phyloP scores from a whole-genome alignment of 2,329 filamentous ascomycete species.

The Epichloe baconii region DNA sequence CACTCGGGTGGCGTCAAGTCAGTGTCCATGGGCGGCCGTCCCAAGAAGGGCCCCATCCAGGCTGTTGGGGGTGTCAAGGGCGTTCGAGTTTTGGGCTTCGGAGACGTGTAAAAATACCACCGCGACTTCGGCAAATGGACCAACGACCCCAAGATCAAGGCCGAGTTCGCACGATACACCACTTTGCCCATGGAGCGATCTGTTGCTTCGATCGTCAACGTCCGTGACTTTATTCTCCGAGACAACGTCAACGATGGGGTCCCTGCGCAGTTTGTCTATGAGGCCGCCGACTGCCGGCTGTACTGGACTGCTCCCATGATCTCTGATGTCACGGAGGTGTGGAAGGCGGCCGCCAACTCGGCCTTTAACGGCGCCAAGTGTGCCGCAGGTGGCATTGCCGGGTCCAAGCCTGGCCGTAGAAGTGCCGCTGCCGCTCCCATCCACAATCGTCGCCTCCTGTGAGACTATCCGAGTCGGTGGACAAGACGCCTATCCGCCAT shows the following conservation, averaged over 20 bases:
- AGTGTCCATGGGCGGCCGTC: constrained; percentile 35
- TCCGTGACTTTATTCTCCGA: constrained; percentile 25
- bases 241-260: constrained; percentile 24
- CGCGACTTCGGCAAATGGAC: constrained; percentile 11
- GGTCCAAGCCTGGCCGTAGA: constrained; percentile 1
- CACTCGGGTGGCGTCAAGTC: constrained; percentile 39
- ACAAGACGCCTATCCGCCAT: not conserved
- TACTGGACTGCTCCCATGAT: constrained; percentile 38
- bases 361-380: constrained; percentile 29
- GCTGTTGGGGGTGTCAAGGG: constrained; percentile 42
- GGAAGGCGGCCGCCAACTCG: constrained; percentile 29
- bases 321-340: constrained; percentile 30
- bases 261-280: constrained; percentile 35
- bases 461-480: constrained; percentile 1
- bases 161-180: constrained; percentile 19
- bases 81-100: constrained; percentile 24
- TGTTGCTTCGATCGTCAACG: constrained; percentile 22
- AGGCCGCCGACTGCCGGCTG: constrained; percentile 36
- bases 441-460: not conserved
- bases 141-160: constrained; percentile 13
- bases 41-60: constrained; percentile 35
- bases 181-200: constrained; percentile 21
- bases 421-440: not conserved
- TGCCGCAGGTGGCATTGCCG: constrained; percentile 21
- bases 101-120: constrained; percentile 15